Base-by-base conservation (phyloP, 2,329 filamentous ascomycete species). In the Fusarium globosum region DNA sequence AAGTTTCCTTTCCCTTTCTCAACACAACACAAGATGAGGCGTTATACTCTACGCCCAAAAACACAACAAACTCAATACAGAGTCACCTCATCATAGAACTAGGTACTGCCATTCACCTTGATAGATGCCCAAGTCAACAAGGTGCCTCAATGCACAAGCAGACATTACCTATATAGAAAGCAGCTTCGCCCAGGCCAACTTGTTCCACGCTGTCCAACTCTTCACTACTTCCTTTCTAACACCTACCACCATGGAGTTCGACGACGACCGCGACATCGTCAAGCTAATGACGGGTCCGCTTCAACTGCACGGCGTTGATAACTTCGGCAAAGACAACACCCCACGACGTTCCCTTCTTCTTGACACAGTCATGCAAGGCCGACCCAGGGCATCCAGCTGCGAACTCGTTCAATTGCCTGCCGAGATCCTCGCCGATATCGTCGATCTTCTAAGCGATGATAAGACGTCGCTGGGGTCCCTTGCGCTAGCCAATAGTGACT, bases 401-500 rank as follows among this genome's bases (percentile, higher is more conserved):
- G 33, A 6, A 4, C 36, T 60, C 21, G 18, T 60, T 2, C 28
- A 36, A 5, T 10, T 60, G 0, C 53, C 53, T 11, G 21, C 53
- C 16, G 61, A 60, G 13, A 60, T 60, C 26, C 61, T 56, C 1
- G 20, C 38, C 6, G 16, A 55, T 18, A 30, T 56, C 30, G 12
- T 45, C 20, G 38, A 61, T 30, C 12, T 42, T 11, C 13, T 53
- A 11, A 35, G 30, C 18, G 38, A 36, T 8, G 59, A 56, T 4
- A 36, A 15, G 11, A 2, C 6, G 21, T 23, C 30, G 5, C 20
- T 63, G 2, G 7, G 11, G 0, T 45, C 51, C 2, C 49, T 61
- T 4, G 39, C 49, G 5, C 41, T 72, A 21, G 72, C 69, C 35
- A 77, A 71, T 28, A 76, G 70, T 23, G 70, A 75, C 7, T 77